phyloP scores from a whole-genome alignment of 2,329 filamentous ascomycete species.

The Hypomyces perniciosus region DNA sequence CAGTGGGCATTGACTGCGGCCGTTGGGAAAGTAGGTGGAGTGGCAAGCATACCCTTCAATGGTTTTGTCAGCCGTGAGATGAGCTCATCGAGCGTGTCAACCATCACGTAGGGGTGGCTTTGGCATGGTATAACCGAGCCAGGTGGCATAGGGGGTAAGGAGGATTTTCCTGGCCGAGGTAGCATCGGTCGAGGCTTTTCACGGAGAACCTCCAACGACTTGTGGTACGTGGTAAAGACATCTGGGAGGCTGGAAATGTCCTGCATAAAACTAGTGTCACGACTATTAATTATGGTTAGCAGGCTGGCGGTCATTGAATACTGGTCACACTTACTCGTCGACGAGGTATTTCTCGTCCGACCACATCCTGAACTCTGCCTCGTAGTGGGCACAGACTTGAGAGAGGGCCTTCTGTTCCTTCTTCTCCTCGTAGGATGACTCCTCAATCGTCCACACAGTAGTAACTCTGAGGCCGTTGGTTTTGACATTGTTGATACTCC shows the following conservation, averaged over 20 bases:
- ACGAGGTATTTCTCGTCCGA: conserved; percentile 72
- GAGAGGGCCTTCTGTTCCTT: conserved; percentile 54
- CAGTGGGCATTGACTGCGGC: conserved; percentile 55
- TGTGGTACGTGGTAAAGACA: conserved; percentile 69
- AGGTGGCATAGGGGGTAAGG: conserved; percentile 53
- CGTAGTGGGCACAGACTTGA: conserved; percentile 44
- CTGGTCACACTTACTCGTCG: conserved; percentile 58
- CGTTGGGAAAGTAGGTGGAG: conserved; percentile 48
- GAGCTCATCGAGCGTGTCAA: conserved; percentile 47
- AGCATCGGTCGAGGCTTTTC: conserved; percentile 54
- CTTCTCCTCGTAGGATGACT: conserved; percentile 64
- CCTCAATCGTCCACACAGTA: conserved; percentile 68
- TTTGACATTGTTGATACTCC: conserved; percentile 35
- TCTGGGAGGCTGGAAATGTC: conserved; percentile 57
- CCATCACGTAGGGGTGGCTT: conserved; percentile 56
- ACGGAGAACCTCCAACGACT: conserved; percentile 64
- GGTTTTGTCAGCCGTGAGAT: conserved; percentile 52
- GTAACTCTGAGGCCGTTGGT: conserved; percentile 39
- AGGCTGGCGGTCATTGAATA: not conserved
- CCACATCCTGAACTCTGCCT: conserved; percentile 59
- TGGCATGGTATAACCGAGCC: conserved; percentile 49
- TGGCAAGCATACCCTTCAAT: conserved; percentile 43
- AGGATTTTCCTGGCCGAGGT: conserved; percentile 42
- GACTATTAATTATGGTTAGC: conserved; percentile 38
- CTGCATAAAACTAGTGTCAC: conserved; percentile 55